A percentile compares a stretch with the other conserved stretches of the same genome.
These are phyloP conservation scores for Theileria parva DNA, from an alignment of 169 alveolate genomes.

Conservation along the genomic window DNA sequence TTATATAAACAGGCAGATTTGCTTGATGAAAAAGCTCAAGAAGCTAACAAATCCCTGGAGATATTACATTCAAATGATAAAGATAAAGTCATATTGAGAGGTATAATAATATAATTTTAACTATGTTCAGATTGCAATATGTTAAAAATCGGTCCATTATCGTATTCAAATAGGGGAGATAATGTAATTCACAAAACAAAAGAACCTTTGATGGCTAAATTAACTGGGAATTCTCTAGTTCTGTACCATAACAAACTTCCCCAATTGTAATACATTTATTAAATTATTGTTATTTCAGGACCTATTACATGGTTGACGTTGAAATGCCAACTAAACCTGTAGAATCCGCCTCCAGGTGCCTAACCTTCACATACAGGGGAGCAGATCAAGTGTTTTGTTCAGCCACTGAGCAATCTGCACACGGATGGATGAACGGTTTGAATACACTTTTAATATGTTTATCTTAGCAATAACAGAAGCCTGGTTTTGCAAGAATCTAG, in stretches of 20 bases:
- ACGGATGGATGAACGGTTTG: constrained; percentile 67
- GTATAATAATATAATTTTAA: constrained; percentile 6
- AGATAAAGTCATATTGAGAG: constrained; percentile 7
- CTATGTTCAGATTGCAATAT: constrained; percentile 42
- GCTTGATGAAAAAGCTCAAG: constrained; percentile 37
- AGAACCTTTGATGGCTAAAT: constrained; percentile 59
- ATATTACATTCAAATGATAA: constrained; percentile 23
- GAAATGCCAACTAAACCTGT: constrained; percentile 54
- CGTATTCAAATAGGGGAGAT: constrained; percentile 38
- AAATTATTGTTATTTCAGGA: background rate
- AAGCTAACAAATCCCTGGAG: constrained; percentile 20
- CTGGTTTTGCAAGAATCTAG: constrained; percentile 62
- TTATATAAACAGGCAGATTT: constrained; percentile 58
- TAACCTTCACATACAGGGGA: constrained; percentile 58
- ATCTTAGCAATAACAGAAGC: constrained; percentile 56
- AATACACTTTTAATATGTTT: too few relatives aligned
- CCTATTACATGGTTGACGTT: constrained; percentile 49
- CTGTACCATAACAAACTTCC: constrained; percentile 53
- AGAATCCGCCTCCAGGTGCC: constrained; percentile 58
- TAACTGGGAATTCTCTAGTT: constrained; percentile 52
- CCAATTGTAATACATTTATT: background rate
- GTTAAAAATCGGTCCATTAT: constrained; percentile 59
- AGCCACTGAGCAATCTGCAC: constrained; percentile 49
- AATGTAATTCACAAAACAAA: constrained; percentile 42
- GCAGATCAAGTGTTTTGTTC: constrained; percentile 59